Percentiles rank a stretch among this genome's conserved stretches.
These are phyloP conservation scores for Pseudogymnoascus sp. DNA, from an alignment of 2,329 filamentous ascomycete genomes.

Conservation along the genomic window DNA sequence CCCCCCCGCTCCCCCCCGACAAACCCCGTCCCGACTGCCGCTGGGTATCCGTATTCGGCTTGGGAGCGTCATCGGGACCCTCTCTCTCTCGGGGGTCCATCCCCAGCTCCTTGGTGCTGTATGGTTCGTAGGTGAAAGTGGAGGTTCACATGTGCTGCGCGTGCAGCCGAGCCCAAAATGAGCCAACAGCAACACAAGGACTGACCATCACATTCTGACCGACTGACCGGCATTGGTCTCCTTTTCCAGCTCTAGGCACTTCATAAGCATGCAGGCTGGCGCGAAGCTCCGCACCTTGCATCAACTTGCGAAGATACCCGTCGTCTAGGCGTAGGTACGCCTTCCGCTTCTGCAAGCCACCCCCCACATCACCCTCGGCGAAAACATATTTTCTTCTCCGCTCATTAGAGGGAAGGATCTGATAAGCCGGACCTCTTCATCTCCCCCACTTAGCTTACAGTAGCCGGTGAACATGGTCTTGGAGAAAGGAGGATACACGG, in stretches of 20 bases:
- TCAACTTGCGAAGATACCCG: neutral
- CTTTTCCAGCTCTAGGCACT: neutral
- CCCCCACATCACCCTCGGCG: neutral
- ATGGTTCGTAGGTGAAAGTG: neutral
- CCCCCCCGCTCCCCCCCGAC: neutral
- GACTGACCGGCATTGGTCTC: neutral
- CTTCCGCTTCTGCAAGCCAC: neutral
- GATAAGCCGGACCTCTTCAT: neutral
- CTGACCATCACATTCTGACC: neutral
- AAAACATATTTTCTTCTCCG: neutral
- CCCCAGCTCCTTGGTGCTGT: neutral
- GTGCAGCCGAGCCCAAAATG: neutral
- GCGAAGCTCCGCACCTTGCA: neutral
- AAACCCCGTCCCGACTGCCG: neutral
- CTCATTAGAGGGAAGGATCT: neutral
- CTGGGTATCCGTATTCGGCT: neutral
- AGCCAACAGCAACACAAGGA: neutral
- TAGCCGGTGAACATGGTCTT: neutral
- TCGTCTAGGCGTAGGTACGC: neutral
- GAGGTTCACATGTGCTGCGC: neutral
- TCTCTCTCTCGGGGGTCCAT: neutral
- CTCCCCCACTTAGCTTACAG: neutral
- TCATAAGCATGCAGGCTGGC: neutral
- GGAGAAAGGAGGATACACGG: neutral
- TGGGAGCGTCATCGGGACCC: neutral